Conservation (phyloP, 2,329 filamentous ascomycete species). For the Xylaria sp. region DNA sequence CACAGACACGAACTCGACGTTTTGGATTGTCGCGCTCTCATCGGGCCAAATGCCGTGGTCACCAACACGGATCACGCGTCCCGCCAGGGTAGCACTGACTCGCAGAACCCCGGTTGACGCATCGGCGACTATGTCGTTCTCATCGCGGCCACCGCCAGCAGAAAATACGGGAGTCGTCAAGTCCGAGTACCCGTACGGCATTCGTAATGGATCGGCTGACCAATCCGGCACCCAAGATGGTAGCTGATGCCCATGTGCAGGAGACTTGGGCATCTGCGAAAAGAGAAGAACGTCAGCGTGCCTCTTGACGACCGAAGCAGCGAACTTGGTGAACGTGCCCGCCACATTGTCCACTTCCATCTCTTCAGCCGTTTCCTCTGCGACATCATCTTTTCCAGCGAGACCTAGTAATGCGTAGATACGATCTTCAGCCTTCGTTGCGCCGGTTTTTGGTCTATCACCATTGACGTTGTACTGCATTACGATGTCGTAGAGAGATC, state of each 20-base stretch:
- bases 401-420: slow-evolving; percentile 51
- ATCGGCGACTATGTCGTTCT: slow-evolving; percentile 23
- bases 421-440: slow-evolving; percentile 48
- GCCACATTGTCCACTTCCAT: slow-evolving; percentile 31
- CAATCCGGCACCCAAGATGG: slow-evolving; percentile 54
- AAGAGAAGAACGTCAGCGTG: slow-evolving; percentile 49
- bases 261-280: slow-evolving; percentile 43
- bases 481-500: slow-evolving; percentile 46
- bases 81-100: slow-evolving; percentile 42
- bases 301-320: slow-evolving; percentile 40
- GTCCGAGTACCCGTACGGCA: slow-evolving; percentile 45
- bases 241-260: slow-evolving; percentile 39
- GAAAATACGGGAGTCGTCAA: slow-evolving; percentile 41
- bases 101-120: slow-evolving; percentile 27
- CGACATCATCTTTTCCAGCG: slow-evolving; percentile 39
- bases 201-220: slow-evolving; percentile 40
- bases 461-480: slow-evolving; percentile 49
- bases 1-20: slow-evolving; percentile 43
- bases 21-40: not conserved
- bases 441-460: slow-evolving; percentile 42
- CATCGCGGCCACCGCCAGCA: slow-evolving; percentile 40
- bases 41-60: slow-evolving; percentile 25
- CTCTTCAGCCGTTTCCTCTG: slow-evolving; percentile 24
- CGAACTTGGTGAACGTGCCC: slow-evolving; percentile 33
- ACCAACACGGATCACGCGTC: slow-evolving; percentile 42